Conservation (phyloP, 805 yeast genomes). For the Zygosaccharomyces gambellarensis region DNA sequence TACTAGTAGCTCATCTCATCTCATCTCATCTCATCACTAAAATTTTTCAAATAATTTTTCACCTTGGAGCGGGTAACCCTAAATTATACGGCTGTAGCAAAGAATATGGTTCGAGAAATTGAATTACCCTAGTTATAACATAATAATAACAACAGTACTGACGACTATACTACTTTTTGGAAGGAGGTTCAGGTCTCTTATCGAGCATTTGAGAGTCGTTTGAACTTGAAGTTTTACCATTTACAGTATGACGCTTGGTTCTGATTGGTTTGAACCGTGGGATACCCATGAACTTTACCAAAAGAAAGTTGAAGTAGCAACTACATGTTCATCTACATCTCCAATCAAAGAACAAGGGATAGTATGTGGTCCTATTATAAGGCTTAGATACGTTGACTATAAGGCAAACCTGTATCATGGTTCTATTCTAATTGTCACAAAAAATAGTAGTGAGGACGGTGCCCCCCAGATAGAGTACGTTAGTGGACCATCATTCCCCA, state of each 20-base stretch:
- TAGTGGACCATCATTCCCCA: constrained; percentile 12
- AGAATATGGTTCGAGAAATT: neutral
- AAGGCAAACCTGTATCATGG: constrained; percentile 55
- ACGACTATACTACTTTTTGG: no score
- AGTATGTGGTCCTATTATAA: constrained; percentile 71
- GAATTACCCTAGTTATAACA: neutral
- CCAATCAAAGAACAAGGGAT: constrained; percentile 26
- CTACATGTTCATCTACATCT: constrained; percentile 20
- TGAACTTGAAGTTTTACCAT: neutral
- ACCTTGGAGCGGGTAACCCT: constrained; percentile 2
- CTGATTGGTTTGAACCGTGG: constrained; percentile 29
- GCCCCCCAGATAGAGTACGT: constrained; percentile 28
- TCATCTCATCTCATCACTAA: constrained; percentile 15
- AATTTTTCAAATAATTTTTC: constrained; percentile 9
- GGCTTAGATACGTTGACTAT: constrained; percentile 62
- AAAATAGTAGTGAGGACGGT: constrained; percentile 37
- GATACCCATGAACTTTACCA: constrained; percentile 21
- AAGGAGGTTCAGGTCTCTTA: no score
- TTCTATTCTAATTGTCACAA: constrained; percentile 55
- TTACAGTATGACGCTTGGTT: neutral
- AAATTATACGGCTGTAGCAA: neutral
- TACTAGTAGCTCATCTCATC: constrained; percentile 22
- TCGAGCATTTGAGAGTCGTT: neutral
- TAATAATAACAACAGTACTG: neutral
- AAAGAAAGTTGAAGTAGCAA: constrained; percentile 19